Evolutionary conservation across 2,329 filamentous ascomycete species (phyloP), one percentile per base, ranked within the genome.

Genomic region (Phialophora expanda): DNA sequence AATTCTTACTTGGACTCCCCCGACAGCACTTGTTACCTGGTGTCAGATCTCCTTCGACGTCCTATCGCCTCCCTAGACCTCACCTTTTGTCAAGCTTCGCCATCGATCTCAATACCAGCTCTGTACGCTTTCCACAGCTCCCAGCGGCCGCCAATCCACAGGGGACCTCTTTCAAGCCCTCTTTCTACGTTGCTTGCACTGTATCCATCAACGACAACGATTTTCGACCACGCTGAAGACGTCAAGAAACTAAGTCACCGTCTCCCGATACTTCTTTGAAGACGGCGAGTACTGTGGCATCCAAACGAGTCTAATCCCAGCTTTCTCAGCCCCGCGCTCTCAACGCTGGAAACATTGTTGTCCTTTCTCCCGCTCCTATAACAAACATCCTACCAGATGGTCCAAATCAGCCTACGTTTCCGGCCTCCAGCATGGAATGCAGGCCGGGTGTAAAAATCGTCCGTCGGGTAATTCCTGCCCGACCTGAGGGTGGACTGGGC

Each of bases 351-450:
- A 26, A 51, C 8, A 51, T 51, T 12, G 46, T 22, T 20, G 20
- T 26, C 20, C 3, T 8, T 24, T 3, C 8, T 5, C 1, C 46
- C 24, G 20, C 46, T 22, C 20, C 46, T 4, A 51, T 51, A 22
- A 11, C 46, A 26, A 26, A 51, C 17, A 51, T 51, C 46, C 20
- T 51, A 9, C 48, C 64, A 62, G 32, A 14, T 66, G 4, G 11
- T 28, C 55, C 59, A 61, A 56, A 48, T 14, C 66, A 66, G 34
- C 59, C 54, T 12, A 30, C 51, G 4, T 70, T 67, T 30, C 63
- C 64, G 17, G 48, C 34, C 20, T 70, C 67, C 61, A 22, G 41
- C 41, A 22, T 65, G 8, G 66, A 62, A 3, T 70, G 69, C 54
- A 41, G 64, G 22, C 30, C 48, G 20, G 34, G 24, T 24, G 20